phyloP scores from a whole-genome alignment of 2,329 filamentous ascomycete species.

The Tolypocladium guangdongense region DNA sequence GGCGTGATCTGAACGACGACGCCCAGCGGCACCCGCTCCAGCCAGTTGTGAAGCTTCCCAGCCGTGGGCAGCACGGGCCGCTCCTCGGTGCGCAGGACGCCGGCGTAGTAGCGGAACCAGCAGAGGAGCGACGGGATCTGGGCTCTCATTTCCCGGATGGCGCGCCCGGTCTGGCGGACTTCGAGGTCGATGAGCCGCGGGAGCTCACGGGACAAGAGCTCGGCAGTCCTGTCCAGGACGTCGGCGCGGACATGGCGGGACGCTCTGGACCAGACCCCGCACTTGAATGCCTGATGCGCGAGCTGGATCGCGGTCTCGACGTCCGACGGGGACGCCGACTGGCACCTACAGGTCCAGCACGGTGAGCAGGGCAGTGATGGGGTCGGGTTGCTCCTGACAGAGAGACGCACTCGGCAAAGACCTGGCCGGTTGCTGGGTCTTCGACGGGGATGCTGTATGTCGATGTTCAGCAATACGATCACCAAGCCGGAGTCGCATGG shows the following conservation, averaged over 20 bases:
- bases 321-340: conserved; percentile 17
- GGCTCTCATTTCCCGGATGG: conserved; percentile 58
- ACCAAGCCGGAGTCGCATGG: background rate
- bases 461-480: background rate
- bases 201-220: conserved; percentile 39
- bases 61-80: conserved; percentile 53
- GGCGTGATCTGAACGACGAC: conserved; percentile 47
- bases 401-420: conserved; percentile 36
- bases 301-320: conserved; percentile 15
- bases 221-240: conserved; percentile 49
- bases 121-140: conserved; percentile 55
- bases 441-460: conserved; percentile 38
- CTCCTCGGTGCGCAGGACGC: conserved; percentile 56
- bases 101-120: conserved; percentile 64
- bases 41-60: conserved; percentile 47
- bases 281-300: conserved; percentile 55
- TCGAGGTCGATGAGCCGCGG: conserved; percentile 50
- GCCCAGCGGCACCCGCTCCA: conserved; percentile 43
- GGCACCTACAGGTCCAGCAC: conserved; percentile 8
- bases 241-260: conserved; percentile 48
- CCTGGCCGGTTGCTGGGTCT: conserved; percentile 40
- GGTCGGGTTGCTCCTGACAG: background rate
- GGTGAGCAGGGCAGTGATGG: background rate
- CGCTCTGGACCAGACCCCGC: conserved; percentile 52
- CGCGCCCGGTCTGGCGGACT: conserved; percentile 56